phyloP scores from a whole-genome alignment of 2,329 filamentous ascomycete species.

The Colletotrichum phormii region DNA sequence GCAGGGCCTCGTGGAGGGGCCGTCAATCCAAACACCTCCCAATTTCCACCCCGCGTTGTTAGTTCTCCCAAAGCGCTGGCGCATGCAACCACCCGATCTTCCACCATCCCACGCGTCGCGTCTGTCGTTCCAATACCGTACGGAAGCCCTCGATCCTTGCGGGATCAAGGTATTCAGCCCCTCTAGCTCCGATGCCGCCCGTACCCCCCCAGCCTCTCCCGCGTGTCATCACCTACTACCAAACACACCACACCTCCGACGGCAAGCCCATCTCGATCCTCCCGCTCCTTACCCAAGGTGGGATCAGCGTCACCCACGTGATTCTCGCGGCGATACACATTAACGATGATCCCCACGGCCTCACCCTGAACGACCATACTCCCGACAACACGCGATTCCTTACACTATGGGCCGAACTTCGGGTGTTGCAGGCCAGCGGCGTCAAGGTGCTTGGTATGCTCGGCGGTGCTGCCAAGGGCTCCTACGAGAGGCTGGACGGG shows the following conservation, averaged over 20 bases:
- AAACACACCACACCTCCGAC: conserved; percentile 62
- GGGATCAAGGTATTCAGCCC: neutral
- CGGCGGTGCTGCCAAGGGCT: conserved; percentile 84
- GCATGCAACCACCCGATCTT: conserved; percentile 1
- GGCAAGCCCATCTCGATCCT: conserved; percentile 64
- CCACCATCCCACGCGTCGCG: conserved; percentile 4
- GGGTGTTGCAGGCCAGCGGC: conserved; percentile 76
- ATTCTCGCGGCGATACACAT: conserved; percentile 90
- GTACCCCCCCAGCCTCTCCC: conserved; percentile 47
- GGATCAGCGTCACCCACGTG: conserved; percentile 76
- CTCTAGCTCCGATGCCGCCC: conserved; percentile 27
- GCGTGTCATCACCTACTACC: conserved; percentile 65
- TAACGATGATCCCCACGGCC: conserved; percentile 72
- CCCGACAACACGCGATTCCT: conserved; percentile 76
- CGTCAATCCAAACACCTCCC: neutral
- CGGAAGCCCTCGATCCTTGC: neutral
- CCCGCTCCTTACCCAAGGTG: conserved; percentile 60
- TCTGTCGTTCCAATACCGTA: neutral
- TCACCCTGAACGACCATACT: conserved; percentile 84
- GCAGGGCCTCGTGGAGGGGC: neutral
- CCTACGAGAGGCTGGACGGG: conserved; percentile 71
- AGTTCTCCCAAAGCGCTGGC: neutral
- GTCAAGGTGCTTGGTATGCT: conserved; percentile 89
- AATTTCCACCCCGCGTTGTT: neutral
- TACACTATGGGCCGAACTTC: conserved; percentile 83